Evolutionary conservation across 2,329 filamentous ascomycete species (phyloP), one percentile per base, ranked within the genome.

Genomic region (Penicillium psychrosexuale): DNA sequence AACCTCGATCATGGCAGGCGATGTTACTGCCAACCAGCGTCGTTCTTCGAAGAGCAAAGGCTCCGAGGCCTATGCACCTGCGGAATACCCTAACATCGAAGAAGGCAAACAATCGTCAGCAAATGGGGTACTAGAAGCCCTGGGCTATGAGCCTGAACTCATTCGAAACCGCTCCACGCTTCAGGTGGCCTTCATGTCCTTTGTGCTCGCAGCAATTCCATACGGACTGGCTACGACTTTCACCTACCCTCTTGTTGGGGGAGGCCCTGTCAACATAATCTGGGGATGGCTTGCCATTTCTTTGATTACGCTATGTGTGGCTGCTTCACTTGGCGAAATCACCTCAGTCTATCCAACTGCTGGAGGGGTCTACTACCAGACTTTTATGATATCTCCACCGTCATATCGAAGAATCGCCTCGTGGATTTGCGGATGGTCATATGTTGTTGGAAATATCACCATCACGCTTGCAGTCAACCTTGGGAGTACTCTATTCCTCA

Each of bases 381-480:
- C 80, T 43, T 84, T 85, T 3, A 84, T 88, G 79, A 76, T 89
- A 22, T 79, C 80, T 1, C 85, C 84, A 0, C 79, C 78, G 30
- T 77, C 84, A 67, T 88, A 82, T 72, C 84, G 85, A 9, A 84
- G 84, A 2, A 78, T 88, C 39, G 81, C 85, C 8, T 83, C 80
- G 9, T 89, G 84, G 80, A 81, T 87, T 28, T 86, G 84, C 5
- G 86, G 86, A 5, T 89, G 86, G 85, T 70, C 86, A 19, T 90
- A 88, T 68, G 81, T 89, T 27, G 84, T 90, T 52, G 89, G 88
- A 59, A 91, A 91, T 75, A 87, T 90, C 69, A 90, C 87, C 58
- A 91, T 87, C 46, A 87, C 85, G 0, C 75, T 89, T 0, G 84
- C 88, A 15, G 86, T 87, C 1, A 89, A 89, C 68, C 88, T 91